A percentile compares a stretch with the other conserved stretches of the same genome.
These are phyloP conservation scores for Elongisporangium prolatum DNA, from an alignment of 352 stramenopile species.

Conservation along the genomic window DNA sequence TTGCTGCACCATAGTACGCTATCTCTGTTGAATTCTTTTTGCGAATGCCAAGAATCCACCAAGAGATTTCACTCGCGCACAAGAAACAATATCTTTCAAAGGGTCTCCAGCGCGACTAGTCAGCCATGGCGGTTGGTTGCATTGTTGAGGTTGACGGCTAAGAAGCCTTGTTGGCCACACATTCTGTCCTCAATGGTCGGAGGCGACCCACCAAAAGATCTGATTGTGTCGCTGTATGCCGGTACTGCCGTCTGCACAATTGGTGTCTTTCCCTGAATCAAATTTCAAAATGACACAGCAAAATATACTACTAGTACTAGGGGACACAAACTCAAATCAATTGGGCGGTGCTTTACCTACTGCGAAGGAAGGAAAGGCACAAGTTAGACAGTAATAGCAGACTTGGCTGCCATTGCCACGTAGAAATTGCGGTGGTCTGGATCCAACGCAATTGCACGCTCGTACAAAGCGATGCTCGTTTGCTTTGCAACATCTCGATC, in stretches of 20 bases:
- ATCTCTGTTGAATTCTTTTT: background rate
- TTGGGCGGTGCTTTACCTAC: background rate
- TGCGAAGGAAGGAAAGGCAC: background rate
- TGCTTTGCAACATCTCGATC: slow-evolving; percentile 14
- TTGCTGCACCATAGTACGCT: background rate
- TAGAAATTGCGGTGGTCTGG: slow-evolving; percentile 62
- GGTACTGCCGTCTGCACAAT: no score
- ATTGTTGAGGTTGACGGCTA: background rate
- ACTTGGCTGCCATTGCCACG: slow-evolving; percentile 44
- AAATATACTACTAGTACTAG: no score
- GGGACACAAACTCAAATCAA: background rate
- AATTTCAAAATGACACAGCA: background rate
- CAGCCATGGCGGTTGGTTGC: background rate
- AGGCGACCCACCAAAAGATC: background rate
- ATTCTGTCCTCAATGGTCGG: background rate
- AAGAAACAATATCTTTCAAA: background rate
- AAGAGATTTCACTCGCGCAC: background rate
- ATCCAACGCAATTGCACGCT: slow-evolving; percentile 39
- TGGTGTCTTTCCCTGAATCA: no score
- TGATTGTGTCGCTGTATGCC: background rate
- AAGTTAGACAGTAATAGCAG: background rate
- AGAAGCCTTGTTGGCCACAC: background rate
- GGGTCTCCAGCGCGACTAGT: background rate
- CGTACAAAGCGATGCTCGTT: slow-evolving; percentile 44
- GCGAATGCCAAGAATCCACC: background rate